These are phyloP conservation scores for Lactarius evosmus DNA, from an alignment of 768 basidiomycete genomes.

Conservation along the genomic window DNA sequence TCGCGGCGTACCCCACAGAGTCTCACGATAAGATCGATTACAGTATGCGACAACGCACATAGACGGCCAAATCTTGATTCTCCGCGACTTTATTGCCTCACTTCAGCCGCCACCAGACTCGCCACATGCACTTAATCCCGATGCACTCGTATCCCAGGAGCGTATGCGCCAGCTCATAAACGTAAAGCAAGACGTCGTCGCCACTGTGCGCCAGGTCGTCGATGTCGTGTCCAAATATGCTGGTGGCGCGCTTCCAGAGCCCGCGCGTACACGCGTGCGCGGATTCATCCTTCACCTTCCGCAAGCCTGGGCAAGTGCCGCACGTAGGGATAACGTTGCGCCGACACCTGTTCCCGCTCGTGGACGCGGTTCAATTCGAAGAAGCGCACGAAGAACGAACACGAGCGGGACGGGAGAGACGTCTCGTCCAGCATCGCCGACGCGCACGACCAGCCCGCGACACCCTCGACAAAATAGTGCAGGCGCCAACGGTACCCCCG, in stretches of 20 bases:
- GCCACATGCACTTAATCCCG: slow-evolving; percentile 34
- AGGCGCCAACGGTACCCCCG: slow-evolving; percentile 28
- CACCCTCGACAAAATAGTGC: slow-evolving; percentile 32
- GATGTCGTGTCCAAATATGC: slow-evolving; percentile 84
- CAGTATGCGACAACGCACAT: slow-evolving; percentile 87
- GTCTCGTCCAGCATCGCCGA: slow-evolving; percentile 35
- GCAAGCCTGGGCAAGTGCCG: slow-evolving; percentile 67
- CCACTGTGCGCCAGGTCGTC: slow-evolving; percentile 85
- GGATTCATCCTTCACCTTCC: slow-evolving; percentile 79
- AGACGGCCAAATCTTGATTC: slow-evolving; percentile 78
- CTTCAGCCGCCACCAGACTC: slow-evolving; percentile 50
- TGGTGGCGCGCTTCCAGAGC: slow-evolving; percentile 82
- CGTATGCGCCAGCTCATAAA: slow-evolving; percentile 67
- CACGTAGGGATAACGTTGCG: slow-evolving; percentile 26
- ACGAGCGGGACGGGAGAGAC: slow-evolving; percentile 25
- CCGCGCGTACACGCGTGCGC: slow-evolving; percentile 68
- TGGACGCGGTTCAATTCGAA: slow-evolving; percentile 26
- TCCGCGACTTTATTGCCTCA: slow-evolving; percentile 79
- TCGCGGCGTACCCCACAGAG: background rate
- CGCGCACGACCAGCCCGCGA: slow-evolving; percentile 19
- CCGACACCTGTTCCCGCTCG: slow-evolving; percentile 28
- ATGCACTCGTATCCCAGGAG: slow-evolving; percentile 33
- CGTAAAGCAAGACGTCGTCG: slow-evolving; percentile 79
- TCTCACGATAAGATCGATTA: slow-evolving; percentile 7
- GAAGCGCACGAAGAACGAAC: slow-evolving; percentile 24